Base-by-base conservation (phyloP, 2,329 filamentous ascomycete genomes). In the Trichophyton equinum region DNA sequence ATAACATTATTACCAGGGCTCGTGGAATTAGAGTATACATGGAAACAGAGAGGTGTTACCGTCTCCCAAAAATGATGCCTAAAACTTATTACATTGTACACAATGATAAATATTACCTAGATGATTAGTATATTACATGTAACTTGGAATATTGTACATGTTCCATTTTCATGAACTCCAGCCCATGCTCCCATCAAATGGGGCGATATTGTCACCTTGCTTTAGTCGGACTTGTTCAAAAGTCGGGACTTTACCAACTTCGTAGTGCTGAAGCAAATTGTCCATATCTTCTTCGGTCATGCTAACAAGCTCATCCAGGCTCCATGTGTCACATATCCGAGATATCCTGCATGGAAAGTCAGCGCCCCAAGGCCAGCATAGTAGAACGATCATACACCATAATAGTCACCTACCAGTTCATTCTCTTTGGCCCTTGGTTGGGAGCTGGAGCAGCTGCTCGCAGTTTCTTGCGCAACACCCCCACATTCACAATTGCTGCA, bases 401-500 rank as follows among this genome's bases (percentile, higher is more conserved):
- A 36, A 18, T 2, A 55, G 7, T n/a, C 3, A 75, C 82, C 64
- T 71, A 89, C 88, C 91, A 97, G 65, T 85, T 82, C 92, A 97
- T 97, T 62, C 92, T 80, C 78, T 91, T 95, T 0, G 88, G 85
- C 0, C 91, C 87, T 62, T 95, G 87, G 59, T 87, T 85, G 1
- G 78, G 73, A 7, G 78, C 78, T 0, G 92, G 90, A 2, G 89
- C 91, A 33, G 91, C 74, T 70, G 85, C 84, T 62, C 94, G 82
- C 69, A 99, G 75, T 77, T 87, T 92, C 71, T 82, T 83, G 66
- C 94, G 82, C 68, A 99, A 75, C 69, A 82, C 80, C 1, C 94
- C 94, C 33, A 97, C 88, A 65, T 87, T 86, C 73, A 88, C 82
- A 63, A 99, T 91, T 5, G 94, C 94, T 57, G 86, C 84, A 7